Base-by-base conservation (phyloP, 2,329 filamentous ascomycete species). In the Capronia coronata region DNA sequence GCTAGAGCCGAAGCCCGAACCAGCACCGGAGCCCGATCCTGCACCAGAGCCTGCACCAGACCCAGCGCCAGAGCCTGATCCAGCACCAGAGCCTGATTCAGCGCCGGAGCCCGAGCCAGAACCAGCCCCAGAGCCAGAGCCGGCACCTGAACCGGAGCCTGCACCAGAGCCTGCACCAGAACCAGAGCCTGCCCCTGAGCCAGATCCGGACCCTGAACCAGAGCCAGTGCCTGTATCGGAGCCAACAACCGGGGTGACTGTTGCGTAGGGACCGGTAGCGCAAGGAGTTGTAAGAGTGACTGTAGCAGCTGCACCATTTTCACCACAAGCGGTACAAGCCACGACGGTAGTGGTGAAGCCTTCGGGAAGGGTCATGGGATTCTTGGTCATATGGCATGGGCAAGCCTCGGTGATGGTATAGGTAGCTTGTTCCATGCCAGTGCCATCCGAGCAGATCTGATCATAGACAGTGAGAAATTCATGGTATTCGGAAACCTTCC, bases 361-460 rank as follows among this genome's bases (percentile, higher is more conserved):
- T 13, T 34, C 27, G 10, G 55, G 57, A 25, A 59, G 39, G 27
- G 51, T 41, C 13, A 45, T 22, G 8, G 55, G 49, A 23, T 53
- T 40, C 23, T 35, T 51, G n/a, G 47, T 54, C 16, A 30, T 42
- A 13, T 46, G 35, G 45, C 59, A 61, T 29, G 60, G 59, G 50
- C 62, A 66, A 1, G 55, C 50, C 38, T 65, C 63, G 11, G 63
- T 66, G 52, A 66, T 57, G 16, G 64, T 67, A 54, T 64, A 66
- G 16, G 59, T 62, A 18, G 55, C 61, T 23, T 50, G 51, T 35
- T 52, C 50, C 13, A 62, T 52, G 21, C 54, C 46, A 13, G 35
- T 50, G 29, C 59, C 61, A 14, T 49, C 58, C 7, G 56, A 39
- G 49, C 63, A 64, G 22, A 62, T 40, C 3, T 56, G 51, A 13